Evolutionary conservation across 768 basidiomycete genomes (phyloP), one percentile per base, ranked within the genome.

Genomic region (Exsudoporus frostii): DNA sequence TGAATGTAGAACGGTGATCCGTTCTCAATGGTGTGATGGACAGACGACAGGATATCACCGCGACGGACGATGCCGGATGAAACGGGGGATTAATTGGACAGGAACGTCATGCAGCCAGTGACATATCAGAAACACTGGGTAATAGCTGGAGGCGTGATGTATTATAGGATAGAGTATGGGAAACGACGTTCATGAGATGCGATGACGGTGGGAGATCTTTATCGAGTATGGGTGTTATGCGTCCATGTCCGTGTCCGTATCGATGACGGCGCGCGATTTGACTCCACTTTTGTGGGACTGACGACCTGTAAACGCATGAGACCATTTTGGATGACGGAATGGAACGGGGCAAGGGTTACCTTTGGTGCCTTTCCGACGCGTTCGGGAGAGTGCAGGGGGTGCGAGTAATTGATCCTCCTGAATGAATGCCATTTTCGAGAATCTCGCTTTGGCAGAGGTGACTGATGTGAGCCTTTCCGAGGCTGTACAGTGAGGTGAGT

Each of bases 371-470:
- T 20, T 55, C 60, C 60, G 63, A 50, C n/a, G 25, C 15, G 45
- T 14, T 42, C 51, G 63, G 63, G 49, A 5, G 37, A 61, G 33
- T 2, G 51, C 37, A 50, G 54, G 60, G 30, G 51, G 48, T 3
- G 54, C 54, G 5, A 65, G 22, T n/a, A 64, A 45, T 15, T 51
- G 64, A 55, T 59, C 56, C 41, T 64, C 62, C 36, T 38, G 45
- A 30, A 36, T 14, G 7, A 39, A 29, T 13, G 30, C 30, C 25
- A 53, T 5, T 7, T 6, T 30, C 15, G 62, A 22, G 44, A 34
- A 53, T 55, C 51, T 48, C 7, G 33, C 41, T 19, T 58, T 57
- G 37, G 64, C 58, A 67, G 58, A 54, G 45, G 53, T 22, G 40
- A 53, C 62, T 4, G 22, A 40, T 38, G 17, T n/a, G 32, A 56